Conservation (phyloP, 305 asterid species). For the Fraxinus floribunda region DNA sequence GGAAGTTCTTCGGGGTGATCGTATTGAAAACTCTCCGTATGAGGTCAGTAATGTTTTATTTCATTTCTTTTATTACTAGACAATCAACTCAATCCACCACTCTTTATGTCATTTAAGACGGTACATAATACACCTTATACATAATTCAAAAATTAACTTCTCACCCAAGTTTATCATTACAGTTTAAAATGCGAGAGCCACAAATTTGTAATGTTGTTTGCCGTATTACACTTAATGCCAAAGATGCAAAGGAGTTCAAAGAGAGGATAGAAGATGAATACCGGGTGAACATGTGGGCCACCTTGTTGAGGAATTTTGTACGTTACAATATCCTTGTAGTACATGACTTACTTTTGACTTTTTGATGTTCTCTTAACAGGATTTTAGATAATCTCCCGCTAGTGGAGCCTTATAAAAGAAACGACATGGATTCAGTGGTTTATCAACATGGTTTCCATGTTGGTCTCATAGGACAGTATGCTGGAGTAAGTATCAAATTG, state of each 20-base stretch:
- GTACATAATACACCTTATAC: neutral
- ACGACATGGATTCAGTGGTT: neutral
- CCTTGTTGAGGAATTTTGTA: neutral
- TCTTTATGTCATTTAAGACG: neutral
- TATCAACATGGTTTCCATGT: slow-evolving; percentile 8
- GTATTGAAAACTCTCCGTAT: neutral
- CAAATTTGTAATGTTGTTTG: slow-evolving; percentile 53
- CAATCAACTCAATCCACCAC: neutral
- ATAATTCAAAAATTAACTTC: neutral
- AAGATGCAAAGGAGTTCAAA: slow-evolving; percentile 41
- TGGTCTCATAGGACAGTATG: slow-evolving; percentile 14
- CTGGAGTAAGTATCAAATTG: slow-evolving; percentile 1
- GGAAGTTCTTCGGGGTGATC: neutral
- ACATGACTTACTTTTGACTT: neutral
- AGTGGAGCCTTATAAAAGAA: neutral
- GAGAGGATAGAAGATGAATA: slow-evolving; percentile 18
- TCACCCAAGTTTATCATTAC: neutral
- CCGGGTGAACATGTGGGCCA: neutral
- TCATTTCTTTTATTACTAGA: neutral
- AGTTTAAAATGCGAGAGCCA: slow-evolving; percentile 50
- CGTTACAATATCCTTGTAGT: neutral
- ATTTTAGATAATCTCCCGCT: slow-evolving; percentile 10
- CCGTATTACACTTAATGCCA: slow-evolving; percentile 38
- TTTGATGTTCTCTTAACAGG: neutral
- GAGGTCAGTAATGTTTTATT: slow-evolving; percentile 2